phyloP scores from a whole-genome alignment of 768 basidiomycete genomes.

The Suillus lakei region DNA sequence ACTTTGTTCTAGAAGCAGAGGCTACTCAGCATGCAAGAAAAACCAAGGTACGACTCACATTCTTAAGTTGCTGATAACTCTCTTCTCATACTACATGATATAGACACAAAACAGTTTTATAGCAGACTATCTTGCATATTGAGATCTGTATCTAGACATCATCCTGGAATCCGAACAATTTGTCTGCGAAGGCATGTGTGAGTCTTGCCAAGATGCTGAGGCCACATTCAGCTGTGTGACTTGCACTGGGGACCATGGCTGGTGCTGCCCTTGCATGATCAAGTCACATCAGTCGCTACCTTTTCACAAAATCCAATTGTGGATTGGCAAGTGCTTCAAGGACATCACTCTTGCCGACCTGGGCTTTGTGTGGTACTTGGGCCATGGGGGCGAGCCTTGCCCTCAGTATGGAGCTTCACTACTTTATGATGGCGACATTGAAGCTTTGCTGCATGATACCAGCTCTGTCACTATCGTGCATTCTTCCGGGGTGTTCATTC shows the following conservation, averaged over 20 bases:
- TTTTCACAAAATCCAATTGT: conserved; percentile 22
- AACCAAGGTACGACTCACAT: not conserved
- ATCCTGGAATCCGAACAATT: conserved; percentile 8
- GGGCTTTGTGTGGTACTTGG: conserved; percentile 21
- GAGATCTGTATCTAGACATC: not conserved
- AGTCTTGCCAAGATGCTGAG: conserved; percentile 1
- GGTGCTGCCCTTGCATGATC: not conserved
- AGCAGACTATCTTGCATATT: conserved; percentile 4
- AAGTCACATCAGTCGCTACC: conserved; percentile 2
- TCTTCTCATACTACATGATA: not conserved
- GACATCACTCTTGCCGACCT: conserved; percentile 19
- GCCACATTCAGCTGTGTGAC: conserved; percentile 3
- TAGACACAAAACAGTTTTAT: conserved; percentile 12
- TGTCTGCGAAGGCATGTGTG: not conserved
- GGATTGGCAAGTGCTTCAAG: conserved; percentile 23
- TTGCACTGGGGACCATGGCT: conserved; percentile 7
- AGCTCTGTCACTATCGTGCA: not conserved
- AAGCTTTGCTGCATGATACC: not conserved
- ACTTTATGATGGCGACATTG: not conserved
- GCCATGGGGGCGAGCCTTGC: conserved; percentile 24
- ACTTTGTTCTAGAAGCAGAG: not conserved
- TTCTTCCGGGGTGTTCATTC: conserved; percentile 5
- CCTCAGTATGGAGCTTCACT: conserved; percentile 10
- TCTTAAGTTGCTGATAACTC: not conserved
- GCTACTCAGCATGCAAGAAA: conserved; percentile 2